Percentiles rank a stretch among this genome's conserved stretches.
Conservation (phyloP, 2,329 filamentous ascomycete genomes). For the Penicillium sclerotigenum region DNA sequence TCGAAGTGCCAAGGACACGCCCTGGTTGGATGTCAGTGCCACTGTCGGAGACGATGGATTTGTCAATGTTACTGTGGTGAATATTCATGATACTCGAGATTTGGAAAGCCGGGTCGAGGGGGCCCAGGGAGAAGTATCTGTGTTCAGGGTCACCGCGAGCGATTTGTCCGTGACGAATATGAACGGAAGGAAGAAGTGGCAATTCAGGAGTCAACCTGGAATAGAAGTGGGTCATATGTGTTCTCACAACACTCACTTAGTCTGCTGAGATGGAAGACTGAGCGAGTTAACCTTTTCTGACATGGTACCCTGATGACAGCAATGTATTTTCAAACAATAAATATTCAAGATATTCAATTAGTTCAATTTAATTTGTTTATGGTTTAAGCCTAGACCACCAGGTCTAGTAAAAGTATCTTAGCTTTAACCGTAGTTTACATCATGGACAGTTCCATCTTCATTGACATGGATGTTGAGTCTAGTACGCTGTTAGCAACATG, state of each 20-base stretch:
- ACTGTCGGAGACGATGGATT: constrained; percentile 53
- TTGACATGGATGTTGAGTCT: constrained; percentile 47
- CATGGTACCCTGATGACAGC: background rate
- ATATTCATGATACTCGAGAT: constrained; percentile 61
- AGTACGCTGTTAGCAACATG: background rate
- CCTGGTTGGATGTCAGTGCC: constrained; percentile 52
- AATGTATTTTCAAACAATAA: background rate
- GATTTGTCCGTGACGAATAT: constrained; percentile 61
- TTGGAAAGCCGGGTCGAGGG: constrained; percentile 62
- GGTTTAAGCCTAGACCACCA: too few relatives aligned
- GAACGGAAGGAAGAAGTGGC: constrained; percentile 61
- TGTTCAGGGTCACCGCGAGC: constrained; percentile 62
- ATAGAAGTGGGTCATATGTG: constrained; percentile 58
- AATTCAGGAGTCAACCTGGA: constrained; percentile 61
- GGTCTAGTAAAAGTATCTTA: background rate
- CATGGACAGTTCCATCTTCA: constrained; percentile 43
- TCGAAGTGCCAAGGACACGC: constrained; percentile 57
- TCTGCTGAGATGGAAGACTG: constrained; percentile 56
- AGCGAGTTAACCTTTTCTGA: constrained; percentile 2
- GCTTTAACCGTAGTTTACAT: constrained; percentile 42
- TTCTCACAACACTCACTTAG: constrained; percentile 71
- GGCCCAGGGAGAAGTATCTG: constrained; percentile 51
- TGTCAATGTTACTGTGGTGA: constrained; percentile 68
- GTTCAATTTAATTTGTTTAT: background rate
- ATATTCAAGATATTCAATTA: background rate